Base-by-base conservation (phyloP, 176 grass and related monocot species). In the Tillandsia fasciculata region DNA sequence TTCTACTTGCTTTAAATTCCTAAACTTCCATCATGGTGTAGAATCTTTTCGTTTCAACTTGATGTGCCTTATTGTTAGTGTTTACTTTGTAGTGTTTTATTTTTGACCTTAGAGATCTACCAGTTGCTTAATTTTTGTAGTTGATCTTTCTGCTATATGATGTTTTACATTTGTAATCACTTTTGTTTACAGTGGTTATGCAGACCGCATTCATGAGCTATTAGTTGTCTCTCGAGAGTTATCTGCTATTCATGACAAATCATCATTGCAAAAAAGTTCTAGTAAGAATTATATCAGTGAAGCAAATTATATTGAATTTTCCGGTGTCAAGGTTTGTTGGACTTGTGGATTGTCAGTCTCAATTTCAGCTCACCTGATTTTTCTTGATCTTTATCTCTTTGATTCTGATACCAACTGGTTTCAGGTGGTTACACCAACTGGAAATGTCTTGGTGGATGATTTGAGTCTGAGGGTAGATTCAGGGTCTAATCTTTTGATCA, bases 401-500 rank as follows among this genome's bases (percentile, higher is more conserved):
- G 8, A 51, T 85, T 83, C 59, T 87, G 50, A 78, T 76, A 50
- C 26, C 56, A 51, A 81, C 42, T 81, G 15, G 49, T 88, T 87
- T 42, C 74, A 99, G 94, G 94, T 99, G 65, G 94, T 99, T 66
- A 99, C 94, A 75, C 94, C 94, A 50, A 88, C 89, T 71, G 84
- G 80, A 67, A 93, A 93, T 84, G 80, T 87, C 66, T 84, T 99
- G 80, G 89, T 99, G 57, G 87, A 93, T 54, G 80, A 93, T 87
- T 82, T 99, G 75, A 86, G 73, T 88, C 89, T 99, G 33, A 88
- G 73, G 67, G 89, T 99, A 28, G 94, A 99, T 77, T 83, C 72
- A 8, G 94, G 94, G 72, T 99, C 89, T 73, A 99, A 99, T 86
- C 89, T 99, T 70, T 87, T 99, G 80, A 99, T 99, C 64, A 99